Evolutionary conservation across 352 stramenopile species (phyloP), one percentile per base, ranked within the genome.

Genomic region (Phytopythium boreale): DNA sequence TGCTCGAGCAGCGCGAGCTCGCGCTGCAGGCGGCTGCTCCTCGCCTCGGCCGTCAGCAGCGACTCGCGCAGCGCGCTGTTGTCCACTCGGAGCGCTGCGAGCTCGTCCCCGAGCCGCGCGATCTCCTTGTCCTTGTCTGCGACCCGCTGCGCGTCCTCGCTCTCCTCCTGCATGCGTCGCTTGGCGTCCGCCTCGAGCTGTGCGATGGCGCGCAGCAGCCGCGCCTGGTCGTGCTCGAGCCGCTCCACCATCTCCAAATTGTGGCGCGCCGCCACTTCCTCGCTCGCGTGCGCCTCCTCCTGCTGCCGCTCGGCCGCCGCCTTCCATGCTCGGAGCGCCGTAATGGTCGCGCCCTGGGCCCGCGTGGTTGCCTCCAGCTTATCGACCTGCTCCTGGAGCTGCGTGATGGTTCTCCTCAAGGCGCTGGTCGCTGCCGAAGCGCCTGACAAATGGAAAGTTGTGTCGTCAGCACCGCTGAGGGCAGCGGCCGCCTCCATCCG

Each of bases 1-100:
- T 92, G 80, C 44, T 93, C 82, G 49, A 96, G 74, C 43, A 94
- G 74, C 56, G 81, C 64, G 1, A 93, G 70, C 59, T 96, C 85
- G 11, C 85, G 83, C 55, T 96, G 76, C 26, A 96, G 55, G 0
- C 85, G 82, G 14, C 72, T 84, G 62, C 76, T 89, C n/a, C 81
- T 84, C 2, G 84, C 77, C 50, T 90, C 74, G 3, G 75, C 77
- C 4, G 85, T 88, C 5, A 93, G 70, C 37, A 94, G 64, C 36
- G 76, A 46, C 51, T 93, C 85, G 12, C 72, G 75, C 47, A 91
- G 68, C 47, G 67, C 67, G 62, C 82, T 84, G 52, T 73, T 78
- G 51, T 83, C 79, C 19, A 78, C 51, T 11, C 77, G 66, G 6
- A 69, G 61, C 29, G 82, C 70, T 14, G 75, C 71, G 12, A 79